A percentile compares a stretch with the other conserved stretches of the same genome.
These are phyloP conservation scores for Tuber indicum DNA, from an alignment of 495 filamentous ascomycete species.

Conservation along the genomic window DNA sequence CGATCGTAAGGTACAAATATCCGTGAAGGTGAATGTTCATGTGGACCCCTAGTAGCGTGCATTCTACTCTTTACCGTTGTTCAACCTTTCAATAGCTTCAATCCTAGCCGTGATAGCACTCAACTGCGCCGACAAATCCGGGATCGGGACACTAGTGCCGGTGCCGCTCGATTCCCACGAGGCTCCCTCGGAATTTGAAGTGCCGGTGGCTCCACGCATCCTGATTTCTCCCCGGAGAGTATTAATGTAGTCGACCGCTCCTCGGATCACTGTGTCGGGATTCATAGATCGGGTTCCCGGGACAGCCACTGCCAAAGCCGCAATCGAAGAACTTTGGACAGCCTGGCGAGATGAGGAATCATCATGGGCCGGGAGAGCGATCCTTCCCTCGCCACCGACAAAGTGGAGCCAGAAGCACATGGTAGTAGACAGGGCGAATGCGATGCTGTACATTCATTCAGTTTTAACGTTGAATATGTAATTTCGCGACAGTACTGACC, in stretches of 20 bases:
- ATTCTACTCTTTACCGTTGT: neutral
- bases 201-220: no score
- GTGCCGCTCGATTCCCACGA: neutral
- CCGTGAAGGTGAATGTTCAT: neutral
- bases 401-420: neutral
- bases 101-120: neutral
- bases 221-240: neutral
- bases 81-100: neutral
- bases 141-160: neutral
- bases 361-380: neutral
- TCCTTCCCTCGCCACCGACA: neutral
- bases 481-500: neutral
- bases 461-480: neutral
- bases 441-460: neutral
- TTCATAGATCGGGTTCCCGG: neutral
- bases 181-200: neutral
- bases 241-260: neutral
- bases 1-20: neutral
- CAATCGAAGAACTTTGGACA: neutral
- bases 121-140: neutral
- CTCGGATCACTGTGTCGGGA: neutral
- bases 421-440: neutral
- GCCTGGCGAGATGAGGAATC: neutral
- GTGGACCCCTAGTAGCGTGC: no score
- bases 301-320: neutral